These are phyloP conservation scores for Phialophora chinensis DNA, from an alignment of 2,329 filamentous ascomycete genomes.

Conservation along the genomic window DNA sequence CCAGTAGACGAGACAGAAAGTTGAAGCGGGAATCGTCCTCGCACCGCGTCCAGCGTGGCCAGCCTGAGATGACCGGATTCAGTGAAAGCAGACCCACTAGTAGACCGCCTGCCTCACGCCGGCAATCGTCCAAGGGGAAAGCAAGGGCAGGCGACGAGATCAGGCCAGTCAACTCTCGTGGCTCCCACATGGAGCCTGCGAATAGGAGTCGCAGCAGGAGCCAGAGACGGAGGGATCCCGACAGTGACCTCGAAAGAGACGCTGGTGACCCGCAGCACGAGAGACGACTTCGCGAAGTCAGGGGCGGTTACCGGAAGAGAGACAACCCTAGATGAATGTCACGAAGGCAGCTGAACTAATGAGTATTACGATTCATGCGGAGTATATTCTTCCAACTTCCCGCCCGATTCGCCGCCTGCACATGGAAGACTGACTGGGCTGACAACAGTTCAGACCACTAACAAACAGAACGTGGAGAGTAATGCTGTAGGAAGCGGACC, in stretches of 20 bases:
- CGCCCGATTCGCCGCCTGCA: not conserved
- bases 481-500: not conserved
- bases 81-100: conserved; percentile 10
- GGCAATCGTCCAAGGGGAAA: conserved; percentile 32
- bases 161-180: conserved; percentile 14
- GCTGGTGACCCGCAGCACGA: conserved; percentile 25
- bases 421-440: not conserved
- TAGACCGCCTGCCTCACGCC: conserved; percentile 22
- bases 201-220: conserved; percentile 40
- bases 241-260: conserved; percentile 36
- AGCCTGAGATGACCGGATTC: conserved; percentile 22
- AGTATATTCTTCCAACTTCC: too few relatives aligned
- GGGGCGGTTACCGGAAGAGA: conserved; percentile 25
- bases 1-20: conserved; percentile 17
- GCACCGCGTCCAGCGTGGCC: conserved; percentile 12
- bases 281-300: conserved; percentile 31
- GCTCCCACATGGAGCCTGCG: conserved; percentile 10
- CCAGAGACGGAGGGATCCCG: conserved; percentile 42
- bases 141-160: conserved; percentile 19
- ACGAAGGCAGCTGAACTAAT: not conserved
- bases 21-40: conserved; percentile 26
- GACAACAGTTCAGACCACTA: too few relatives aligned
- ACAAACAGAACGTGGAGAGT: not conserved
- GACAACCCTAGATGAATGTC: conserved; percentile 18
- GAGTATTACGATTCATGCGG: not conserved